Evolutionary conservation across 2,329 filamentous ascomycete species (phyloP).

Genomic region (Talaromyces sp.): DNA sequence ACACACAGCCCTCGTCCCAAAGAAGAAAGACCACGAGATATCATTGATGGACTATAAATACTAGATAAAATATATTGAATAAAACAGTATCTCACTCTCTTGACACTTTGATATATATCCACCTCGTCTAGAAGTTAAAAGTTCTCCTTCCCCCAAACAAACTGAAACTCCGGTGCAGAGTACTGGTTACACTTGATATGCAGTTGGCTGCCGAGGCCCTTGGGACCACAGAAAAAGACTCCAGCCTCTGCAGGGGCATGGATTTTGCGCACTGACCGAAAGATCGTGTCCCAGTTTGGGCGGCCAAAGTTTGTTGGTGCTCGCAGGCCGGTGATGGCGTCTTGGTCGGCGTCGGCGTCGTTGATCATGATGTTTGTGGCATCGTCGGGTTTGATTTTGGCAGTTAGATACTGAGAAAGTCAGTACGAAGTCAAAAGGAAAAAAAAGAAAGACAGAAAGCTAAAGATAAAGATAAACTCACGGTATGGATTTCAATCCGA

Average conservation of each 20-base stretch:
- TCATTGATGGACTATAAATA: neutral
- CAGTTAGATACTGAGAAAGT: constrained; percentile 62
- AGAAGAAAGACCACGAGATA: neutral
- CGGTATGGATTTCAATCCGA: constrained; percentile 73
- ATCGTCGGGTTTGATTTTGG: constrained; percentile 79
- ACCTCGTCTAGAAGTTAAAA: constrained; percentile 45
- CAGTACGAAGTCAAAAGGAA: neutral
- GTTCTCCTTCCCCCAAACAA: constrained; percentile 50
- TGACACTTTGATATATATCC: neutral
- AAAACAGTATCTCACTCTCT: too few relatives aligned
- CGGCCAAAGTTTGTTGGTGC: constrained; percentile 77
- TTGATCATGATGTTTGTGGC: constrained; percentile 93
- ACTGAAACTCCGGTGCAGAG: constrained; percentile 68
- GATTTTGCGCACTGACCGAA: constrained; percentile 75
- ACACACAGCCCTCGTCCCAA: neutral
- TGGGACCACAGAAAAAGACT: constrained; percentile 83
- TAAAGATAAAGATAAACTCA: constrained; percentile 10
- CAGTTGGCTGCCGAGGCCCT: constrained; percentile 68
- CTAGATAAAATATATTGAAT: neutral
- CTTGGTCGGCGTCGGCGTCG: constrained; percentile 76
- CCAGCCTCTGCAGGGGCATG: constrained; percentile 68
- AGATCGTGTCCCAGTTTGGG: constrained; percentile 89
- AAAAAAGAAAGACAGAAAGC: neutral
- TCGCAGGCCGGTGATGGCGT: constrained; percentile 76
- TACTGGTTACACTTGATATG: constrained; percentile 87